A percentile compares a stretch with the other conserved stretches of the same genome.
phyloP scores from a whole-genome alignment of 2,329 filamentous ascomycete genomes.

The Huntiella decipiens region DNA sequence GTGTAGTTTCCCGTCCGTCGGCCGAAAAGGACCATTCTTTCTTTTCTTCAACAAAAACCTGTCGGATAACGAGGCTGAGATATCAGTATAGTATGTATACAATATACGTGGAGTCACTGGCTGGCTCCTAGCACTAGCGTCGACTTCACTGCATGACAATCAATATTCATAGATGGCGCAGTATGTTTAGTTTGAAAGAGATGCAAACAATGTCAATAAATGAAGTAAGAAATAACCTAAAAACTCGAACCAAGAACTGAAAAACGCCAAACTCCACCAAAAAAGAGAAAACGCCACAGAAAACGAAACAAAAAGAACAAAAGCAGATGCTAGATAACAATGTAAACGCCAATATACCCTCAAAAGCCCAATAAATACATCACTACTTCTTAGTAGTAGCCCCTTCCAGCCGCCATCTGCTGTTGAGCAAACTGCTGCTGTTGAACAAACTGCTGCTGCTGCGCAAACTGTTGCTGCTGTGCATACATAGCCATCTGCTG shows the following conservation, averaged over 20 bases:
- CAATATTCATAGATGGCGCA: too few relatives aligned
- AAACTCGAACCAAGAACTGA: neutral
- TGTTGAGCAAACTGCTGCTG: slow-evolving; percentile 1
- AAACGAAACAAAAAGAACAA: neutral
- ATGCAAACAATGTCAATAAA: neutral
- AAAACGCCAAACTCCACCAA: neutral
- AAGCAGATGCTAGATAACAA: neutral
- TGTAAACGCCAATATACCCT: slow-evolving; percentile 3
- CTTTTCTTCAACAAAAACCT: too few relatives aligned
- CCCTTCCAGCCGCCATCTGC: neutral
- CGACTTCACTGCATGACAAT: too few relatives aligned
- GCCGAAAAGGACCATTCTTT: too few relatives aligned
- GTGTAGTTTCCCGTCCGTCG: too few relatives aligned
- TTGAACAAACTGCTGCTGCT: slow-evolving; percentile 15
- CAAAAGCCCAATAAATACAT: slow-evolving; percentile 3
- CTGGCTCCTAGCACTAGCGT: neutral
- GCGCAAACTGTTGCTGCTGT: slow-evolving; percentile 13
- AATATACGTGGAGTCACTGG: neutral
- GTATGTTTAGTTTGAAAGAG: neutral
- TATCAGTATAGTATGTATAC: neutral
- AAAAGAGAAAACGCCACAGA: slow-evolving; percentile 1
- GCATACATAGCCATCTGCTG: slow-evolving; percentile 14
- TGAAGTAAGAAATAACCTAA: slow-evolving; percentile 1
- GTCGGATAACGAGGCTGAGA: too few relatives aligned
- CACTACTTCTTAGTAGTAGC: neutral